A percentile compares a stretch with the other conserved stretches of the same genome.
Evolutionary conservation across 192 early-diverging fungal species (phyloP).

Genomic region (Podila minutissima): DNA sequence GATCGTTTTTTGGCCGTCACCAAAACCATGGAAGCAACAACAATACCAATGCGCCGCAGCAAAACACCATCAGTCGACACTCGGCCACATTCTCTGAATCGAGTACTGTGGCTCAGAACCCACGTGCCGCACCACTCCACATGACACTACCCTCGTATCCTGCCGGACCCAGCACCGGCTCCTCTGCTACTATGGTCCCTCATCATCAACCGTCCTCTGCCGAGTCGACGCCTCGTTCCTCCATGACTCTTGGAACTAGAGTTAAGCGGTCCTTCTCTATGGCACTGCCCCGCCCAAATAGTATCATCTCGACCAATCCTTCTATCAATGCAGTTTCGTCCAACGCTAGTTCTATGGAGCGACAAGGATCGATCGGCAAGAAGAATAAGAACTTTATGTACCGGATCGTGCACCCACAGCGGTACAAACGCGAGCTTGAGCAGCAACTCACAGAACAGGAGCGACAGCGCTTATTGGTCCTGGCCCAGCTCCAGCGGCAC

Average conservation of each 20-base stretch:
- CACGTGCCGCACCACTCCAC: neutral
- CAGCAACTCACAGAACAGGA: slow-evolving; percentile 23
- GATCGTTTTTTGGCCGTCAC: slow-evolving; percentile 26
- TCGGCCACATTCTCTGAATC: slow-evolving; percentile 25
- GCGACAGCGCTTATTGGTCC: slow-evolving; percentile 18
- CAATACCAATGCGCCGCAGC: neutral
- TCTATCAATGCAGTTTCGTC: no score
- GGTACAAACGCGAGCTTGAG: slow-evolving; percentile 46
- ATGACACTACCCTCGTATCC: neutral
- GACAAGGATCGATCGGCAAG: slow-evolving; percentile 1
- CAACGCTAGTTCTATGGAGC: neutral
- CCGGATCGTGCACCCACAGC: slow-evolving; percentile 45
- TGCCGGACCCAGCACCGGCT: neutral
- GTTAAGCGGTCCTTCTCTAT: slow-evolving; percentile 23
- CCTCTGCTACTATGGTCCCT: neutral
- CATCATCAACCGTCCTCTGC: neutral
- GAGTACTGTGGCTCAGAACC: slow-evolving; percentile 18
- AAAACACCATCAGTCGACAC: slow-evolving; percentile 1
- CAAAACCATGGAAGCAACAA: slow-evolving; percentile 5
- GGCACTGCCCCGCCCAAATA: slow-evolving; percentile 2
- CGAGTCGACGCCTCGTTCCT: neutral
- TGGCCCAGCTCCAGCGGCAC: slow-evolving; percentile 22
- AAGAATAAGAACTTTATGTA: slow-evolving; percentile 38
- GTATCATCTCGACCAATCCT: neutral
- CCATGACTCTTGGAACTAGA: slow-evolving; percentile 12